These are phyloP conservation scores for Leptographium flavum DNA, from an alignment of 2,329 filamentous ascomycete genomes.

Conservation along the genomic window DNA sequence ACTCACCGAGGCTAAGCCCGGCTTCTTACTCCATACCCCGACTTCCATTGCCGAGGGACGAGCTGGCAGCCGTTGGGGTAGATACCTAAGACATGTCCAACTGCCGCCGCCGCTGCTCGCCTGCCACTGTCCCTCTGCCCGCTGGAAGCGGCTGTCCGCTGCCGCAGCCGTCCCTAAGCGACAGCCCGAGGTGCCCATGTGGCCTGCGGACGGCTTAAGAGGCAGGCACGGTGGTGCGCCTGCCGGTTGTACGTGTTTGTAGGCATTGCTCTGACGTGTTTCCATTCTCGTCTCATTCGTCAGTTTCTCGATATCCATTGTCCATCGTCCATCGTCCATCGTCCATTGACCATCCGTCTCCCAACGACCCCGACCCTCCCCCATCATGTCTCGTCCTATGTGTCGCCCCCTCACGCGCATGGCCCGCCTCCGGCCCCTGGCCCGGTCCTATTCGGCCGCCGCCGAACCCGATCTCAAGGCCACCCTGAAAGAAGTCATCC, in stretches of 20 bases:
- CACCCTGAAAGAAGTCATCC: conserved; percentile 70
- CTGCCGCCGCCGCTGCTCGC: background rate
- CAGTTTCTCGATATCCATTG: no score
- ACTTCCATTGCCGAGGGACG: background rate
- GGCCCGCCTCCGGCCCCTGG: background rate
- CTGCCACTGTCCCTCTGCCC: no score
- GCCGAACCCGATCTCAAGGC: conserved; percentile 83
- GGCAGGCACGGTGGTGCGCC: no score
- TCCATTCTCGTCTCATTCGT: no score
- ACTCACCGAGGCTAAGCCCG: no score
- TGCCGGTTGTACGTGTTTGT: no score
- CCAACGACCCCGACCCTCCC: no score
- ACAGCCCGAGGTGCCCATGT: conserved; percentile 13
- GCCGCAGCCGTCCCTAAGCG: background rate
- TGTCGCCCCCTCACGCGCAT: background rate
- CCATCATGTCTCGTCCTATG: background rate
- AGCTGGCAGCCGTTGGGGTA: background rate
- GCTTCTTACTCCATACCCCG: no score
- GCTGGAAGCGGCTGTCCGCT: background rate
- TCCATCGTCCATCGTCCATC: no score
- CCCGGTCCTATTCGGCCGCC: conserved; percentile 53
- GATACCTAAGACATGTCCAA: background rate
- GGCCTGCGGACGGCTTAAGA: no score
- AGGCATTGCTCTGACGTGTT: no score
- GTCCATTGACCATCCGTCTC: no score